phyloP scores from a whole-genome alignment of 306 rosid species.

The Pyrus betulifolia region DNA sequence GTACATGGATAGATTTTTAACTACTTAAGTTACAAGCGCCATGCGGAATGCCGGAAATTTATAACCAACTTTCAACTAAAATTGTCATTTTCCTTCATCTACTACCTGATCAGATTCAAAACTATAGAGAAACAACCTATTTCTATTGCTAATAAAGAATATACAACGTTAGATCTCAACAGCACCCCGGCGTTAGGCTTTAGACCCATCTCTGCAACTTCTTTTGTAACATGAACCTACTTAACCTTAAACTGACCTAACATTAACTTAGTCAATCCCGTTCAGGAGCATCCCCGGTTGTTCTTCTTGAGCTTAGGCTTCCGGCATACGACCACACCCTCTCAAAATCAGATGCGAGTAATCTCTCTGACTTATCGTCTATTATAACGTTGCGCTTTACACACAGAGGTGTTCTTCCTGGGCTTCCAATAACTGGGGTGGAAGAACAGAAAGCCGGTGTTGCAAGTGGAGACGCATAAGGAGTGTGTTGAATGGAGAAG shows the following conservation, averaged over 20 bases:
- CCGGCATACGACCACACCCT: conserved; percentile 76
- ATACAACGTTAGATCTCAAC: conserved; percentile 21
- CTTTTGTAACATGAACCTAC: background rate
- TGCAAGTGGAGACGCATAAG: conserved; percentile 76
- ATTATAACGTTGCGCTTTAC: conserved; percentile 34
- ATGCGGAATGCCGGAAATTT: background rate
- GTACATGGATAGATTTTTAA: no score
- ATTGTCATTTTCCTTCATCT: background rate
- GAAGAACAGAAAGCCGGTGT: conserved; percentile 81
- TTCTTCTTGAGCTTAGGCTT: conserved; percentile 66
- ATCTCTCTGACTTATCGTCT: conserved; percentile 36
- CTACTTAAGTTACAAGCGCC: background rate
- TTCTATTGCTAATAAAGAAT: conserved; percentile 38
- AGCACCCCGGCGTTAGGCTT: background rate
- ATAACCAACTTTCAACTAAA: background rate
- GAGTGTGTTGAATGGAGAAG: conserved; percentile 77
- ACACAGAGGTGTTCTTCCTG: conserved; percentile 38
- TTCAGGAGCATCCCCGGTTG: conserved; percentile 68
- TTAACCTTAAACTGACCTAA: conserved; percentile 4
- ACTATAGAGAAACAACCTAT: conserved; percentile 18
- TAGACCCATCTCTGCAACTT: conserved; percentile 13
- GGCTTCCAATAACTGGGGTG: conserved; percentile 62
- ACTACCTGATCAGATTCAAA: conserved; percentile 12
- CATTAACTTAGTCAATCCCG: conserved; percentile 35
- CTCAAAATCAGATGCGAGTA: conserved; percentile 44